These are phyloP conservation scores for Barnettozyma salicaria DNA, from an alignment of 805 yeast species.

Conservation along the genomic window DNA sequence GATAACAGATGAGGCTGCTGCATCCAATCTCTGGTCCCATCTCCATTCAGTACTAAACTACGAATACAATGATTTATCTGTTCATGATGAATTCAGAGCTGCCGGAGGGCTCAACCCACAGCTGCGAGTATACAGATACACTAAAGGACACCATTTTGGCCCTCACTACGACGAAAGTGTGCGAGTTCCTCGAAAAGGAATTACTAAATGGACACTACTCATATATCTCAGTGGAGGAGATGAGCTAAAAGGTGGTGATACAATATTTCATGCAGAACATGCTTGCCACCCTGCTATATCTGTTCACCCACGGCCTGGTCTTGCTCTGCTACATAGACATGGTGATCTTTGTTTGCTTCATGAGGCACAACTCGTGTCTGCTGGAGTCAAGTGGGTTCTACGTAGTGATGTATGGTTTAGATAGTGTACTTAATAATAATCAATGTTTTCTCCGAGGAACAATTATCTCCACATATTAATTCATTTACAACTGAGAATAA, in stretches of 20 bases:
- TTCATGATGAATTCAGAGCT: slow-evolving; percentile 29
- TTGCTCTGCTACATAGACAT: slow-evolving; percentile 58
- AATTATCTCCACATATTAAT: background rate
- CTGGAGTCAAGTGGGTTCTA: slow-evolving; percentile 57
- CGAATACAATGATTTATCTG: slow-evolving; percentile 27
- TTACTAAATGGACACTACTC: slow-evolving; percentile 54
- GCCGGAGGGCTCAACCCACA: slow-evolving; percentile 52
- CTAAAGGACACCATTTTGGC: slow-evolving; percentile 52
- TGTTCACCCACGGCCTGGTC: slow-evolving; percentile 46
- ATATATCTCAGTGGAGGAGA: slow-evolving; percentile 53
- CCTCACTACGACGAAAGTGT: slow-evolving; percentile 59
- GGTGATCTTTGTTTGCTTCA: slow-evolving; percentile 60
- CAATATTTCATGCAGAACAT: slow-evolving; percentile 40
- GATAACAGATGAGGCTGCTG: slow-evolving; percentile 32
- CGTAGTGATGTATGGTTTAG: slow-evolving; percentile 48
- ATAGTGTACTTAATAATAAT: slow-evolving; percentile 3
- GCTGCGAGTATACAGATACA: slow-evolving; percentile 48
- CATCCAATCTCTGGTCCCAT: slow-evolving; percentile 40
- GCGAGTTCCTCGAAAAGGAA: slow-evolving; percentile 31
- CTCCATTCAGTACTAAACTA: slow-evolving; percentile 29
- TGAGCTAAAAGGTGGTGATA: slow-evolving; percentile 54
- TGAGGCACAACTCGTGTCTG: slow-evolving; percentile 46
- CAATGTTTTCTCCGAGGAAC: background rate
- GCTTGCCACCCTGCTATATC: slow-evolving; percentile 21
- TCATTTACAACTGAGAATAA: too few relatives aligned